These are phyloP conservation scores for Hyaloscypha bicolor DNA, from an alignment of 495 filamentous ascomycete genomes.

Conservation along the genomic window DNA sequence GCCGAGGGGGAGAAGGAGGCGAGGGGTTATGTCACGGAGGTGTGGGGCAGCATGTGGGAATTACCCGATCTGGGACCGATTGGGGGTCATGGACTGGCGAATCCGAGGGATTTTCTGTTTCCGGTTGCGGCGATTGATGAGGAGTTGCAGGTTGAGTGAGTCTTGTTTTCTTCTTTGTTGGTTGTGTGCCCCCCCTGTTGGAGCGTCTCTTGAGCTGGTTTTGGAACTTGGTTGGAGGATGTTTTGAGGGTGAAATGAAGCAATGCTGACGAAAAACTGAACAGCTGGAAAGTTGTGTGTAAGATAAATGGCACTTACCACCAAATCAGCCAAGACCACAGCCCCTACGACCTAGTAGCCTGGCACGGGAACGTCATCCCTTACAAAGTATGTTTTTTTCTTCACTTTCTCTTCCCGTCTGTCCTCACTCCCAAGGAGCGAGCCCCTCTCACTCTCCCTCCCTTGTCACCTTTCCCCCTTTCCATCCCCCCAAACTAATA, in stretches of 20 bases:
- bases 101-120: slow-evolving; percentile 69
- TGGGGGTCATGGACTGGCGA: slow-evolving; percentile 70
- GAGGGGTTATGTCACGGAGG: slow-evolving; percentile 71
- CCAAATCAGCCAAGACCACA: slow-evolving; percentile 67
- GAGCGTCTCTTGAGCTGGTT: no score
- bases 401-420: no score
- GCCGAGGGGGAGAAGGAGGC: slow-evolving; percentile 50
- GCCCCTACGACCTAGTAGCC: slow-evolving; percentile 80
- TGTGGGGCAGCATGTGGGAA: slow-evolving; percentile 68
- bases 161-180: no score
- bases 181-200: no score
- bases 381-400: slow-evolving; percentile 63
- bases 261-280: no score
- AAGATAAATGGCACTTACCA: slow-evolving; percentile 70
- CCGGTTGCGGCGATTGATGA: slow-evolving; percentile 64
- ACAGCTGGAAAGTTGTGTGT: no score
- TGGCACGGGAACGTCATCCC: slow-evolving; percentile 84
- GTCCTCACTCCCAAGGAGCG: no score
- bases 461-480: no score
- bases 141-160: slow-evolving; percentile 40
- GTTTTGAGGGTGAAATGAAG: no score
- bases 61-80: slow-evolving; percentile 75
- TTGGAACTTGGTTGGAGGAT: no score
- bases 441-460: no score
- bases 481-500: no score